Evolutionary conservation across 1,139 yeast species (phyloP), one percentile per base, ranked within the genome.

Genomic region (Kluyveromyces sp.): DNA sequence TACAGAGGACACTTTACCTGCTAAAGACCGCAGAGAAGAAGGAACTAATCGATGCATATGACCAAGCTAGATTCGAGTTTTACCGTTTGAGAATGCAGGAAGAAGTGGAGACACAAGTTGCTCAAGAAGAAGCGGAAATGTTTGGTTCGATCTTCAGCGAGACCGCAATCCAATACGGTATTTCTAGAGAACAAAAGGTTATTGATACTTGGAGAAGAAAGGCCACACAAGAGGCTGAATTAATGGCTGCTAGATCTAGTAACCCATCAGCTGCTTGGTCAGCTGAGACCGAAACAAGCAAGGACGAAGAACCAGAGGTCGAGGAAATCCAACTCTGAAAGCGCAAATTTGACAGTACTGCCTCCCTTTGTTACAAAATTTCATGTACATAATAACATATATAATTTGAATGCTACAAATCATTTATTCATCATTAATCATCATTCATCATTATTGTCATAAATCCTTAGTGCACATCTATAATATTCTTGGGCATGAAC

Each of bases 51-150:
- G 79, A 79, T 31, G 95, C 96, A 0, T 92, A 92, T 61, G 94
- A 87, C 60, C 77, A 77, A 57, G 90, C 98, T 3, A 75, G 96
- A 56, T 80, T 78, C 54, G 97, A 94, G 66, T 92, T 87, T 62
- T 92, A 92, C 66, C 75, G 83, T 55, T 72, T 87, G 50, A 79
- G 97, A 64, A 86, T 89, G 76, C 79, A 82, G 52, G 87, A 87
- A 61, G 96, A 90, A 61, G 73, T 87, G 56, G 83, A 81, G 59
- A 74, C 78, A 48, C 79, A 81, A 46, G 83, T 92, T 3, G 78
- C 89, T 3, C 74, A 73, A 51, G 99, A 92, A 72, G 97, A 92
- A 65, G 80, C 90, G 15, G 71, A 72, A 45, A 83, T 90, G 95
- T 80, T 72, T 60, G 97, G 97, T 6, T 83, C 95, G 2, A 77